phyloP scores from a whole-genome alignment of 768 basidiomycete genomes.

The Agaricus subrufescens region DNA sequence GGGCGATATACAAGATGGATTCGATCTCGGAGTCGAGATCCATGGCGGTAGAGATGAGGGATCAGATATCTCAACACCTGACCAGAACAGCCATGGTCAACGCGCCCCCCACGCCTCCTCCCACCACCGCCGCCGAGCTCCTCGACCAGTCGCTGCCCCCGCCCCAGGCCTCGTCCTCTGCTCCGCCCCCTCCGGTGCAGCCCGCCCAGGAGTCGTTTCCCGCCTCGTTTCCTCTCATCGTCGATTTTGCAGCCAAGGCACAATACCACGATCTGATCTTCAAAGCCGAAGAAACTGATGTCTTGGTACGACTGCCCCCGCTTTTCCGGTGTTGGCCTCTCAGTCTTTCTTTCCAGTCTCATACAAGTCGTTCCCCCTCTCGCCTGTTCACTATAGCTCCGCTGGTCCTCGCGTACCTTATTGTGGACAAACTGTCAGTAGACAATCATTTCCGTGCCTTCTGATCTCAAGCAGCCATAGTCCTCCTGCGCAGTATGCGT shows the following conservation, averaged over 20 bases:
- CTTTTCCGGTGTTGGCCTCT: neutral
- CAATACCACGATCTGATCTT: conserved; percentile 39
- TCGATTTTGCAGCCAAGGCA: conserved; percentile 37
- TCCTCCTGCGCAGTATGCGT: conserved; percentile 52
- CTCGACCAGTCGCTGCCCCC: conserved; percentile 33
- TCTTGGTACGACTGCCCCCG: conserved; percentile 37
- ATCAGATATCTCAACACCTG: neutral
- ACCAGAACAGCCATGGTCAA: conserved; percentile 38
- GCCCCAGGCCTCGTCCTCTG: conserved; percentile 24
- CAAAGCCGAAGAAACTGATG: conserved; percentile 47
- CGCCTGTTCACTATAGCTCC: conserved; percentile 54
- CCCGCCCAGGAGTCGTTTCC: conserved; percentile 34
- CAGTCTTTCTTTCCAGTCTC: conserved; percentile 18
- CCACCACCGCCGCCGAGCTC: conserved; percentile 51
- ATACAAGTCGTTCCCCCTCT: conserved; percentile 30
- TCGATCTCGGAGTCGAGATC: conserved; percentile 78
- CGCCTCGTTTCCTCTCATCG: conserved; percentile 38
- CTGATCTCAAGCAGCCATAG: conserved; percentile 26
- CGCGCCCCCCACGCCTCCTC: conserved; percentile 61
- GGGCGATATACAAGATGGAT: conserved; percentile 83
- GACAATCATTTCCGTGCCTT: conserved; percentile 2
- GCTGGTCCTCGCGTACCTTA: conserved; percentile 61
- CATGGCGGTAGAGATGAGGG: conserved; percentile 29
- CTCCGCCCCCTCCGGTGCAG: conserved; percentile 7
- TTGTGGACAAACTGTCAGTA: conserved; percentile 57